Conservation (phyloP, 2,329 filamentous ascomycete species). For the Hypoxylon sp. region DNA sequence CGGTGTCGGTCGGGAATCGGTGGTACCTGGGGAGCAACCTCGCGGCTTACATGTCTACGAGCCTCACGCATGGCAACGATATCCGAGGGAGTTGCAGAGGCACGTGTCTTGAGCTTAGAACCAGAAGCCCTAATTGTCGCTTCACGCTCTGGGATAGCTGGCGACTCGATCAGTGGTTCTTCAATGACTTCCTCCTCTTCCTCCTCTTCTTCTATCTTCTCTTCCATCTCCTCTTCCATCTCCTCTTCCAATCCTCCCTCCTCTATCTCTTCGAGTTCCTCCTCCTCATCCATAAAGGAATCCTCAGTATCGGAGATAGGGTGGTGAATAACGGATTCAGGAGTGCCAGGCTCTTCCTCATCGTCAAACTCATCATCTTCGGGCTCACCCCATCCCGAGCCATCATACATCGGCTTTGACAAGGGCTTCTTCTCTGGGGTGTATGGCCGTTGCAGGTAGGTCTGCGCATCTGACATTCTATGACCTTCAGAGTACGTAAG, state of each 20-base stretch:
- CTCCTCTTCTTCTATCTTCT: constrained; percentile 41
- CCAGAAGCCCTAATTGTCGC: constrained; percentile 87
- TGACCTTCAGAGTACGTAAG: constrained; percentile 45
- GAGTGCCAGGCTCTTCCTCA: constrained; percentile 70
- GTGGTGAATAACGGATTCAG: constrained; percentile 90
- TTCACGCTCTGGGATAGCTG: constrained; percentile 78
- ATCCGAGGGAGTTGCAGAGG: constrained; percentile 88
- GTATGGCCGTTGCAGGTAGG: constrained; percentile 52
- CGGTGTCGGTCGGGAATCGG: constrained; percentile 69
- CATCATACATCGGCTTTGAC: constrained; percentile 70
- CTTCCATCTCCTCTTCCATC: constrained; percentile 40
- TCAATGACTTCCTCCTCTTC: constrained; percentile 52
- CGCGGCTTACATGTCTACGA: constrained; percentile 83
- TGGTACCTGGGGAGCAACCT: constrained; percentile 65
- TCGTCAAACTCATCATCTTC: constrained; percentile 46
- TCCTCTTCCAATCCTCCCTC: constrained; percentile 27
- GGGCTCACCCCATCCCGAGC: constrained; percentile 62
- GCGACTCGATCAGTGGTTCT: constrained; percentile 58
- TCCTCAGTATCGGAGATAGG: constrained; percentile 60
- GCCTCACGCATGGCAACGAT: constrained; percentile 84
- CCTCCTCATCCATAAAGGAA: constrained; percentile 38
- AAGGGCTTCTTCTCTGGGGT: constrained; percentile 60
- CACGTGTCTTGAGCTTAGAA: constrained; percentile 85
- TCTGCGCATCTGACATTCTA: constrained; percentile 50
- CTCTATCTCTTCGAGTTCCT: constrained; percentile 44